phyloP scores from a whole-genome alignment of 306 rosid species.

The Parietaria judaica region DNA sequence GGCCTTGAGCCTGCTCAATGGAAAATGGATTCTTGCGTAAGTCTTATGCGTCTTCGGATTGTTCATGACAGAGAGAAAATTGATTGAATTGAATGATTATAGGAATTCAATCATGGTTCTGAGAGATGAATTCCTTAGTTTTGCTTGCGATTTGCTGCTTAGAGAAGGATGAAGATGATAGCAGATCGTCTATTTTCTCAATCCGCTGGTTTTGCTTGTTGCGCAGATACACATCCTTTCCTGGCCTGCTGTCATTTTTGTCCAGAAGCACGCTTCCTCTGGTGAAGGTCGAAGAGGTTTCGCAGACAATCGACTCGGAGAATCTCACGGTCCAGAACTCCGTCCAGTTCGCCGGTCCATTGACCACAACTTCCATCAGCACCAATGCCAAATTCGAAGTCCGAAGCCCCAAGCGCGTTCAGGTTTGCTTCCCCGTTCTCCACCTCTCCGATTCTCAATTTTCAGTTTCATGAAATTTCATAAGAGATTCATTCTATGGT shows the following conservation, averaged over 20 bases:
- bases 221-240: constrained; percentile 68
- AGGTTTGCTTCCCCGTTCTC: constrained; percentile 31
- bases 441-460: no score
- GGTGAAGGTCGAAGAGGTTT: constrained; percentile 79
- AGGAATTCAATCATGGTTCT: no score
- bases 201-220: constrained; percentile 6
- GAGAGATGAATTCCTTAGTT: not conserved
- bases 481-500: no score
- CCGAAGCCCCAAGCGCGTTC: constrained; percentile 82
- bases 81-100: no score
- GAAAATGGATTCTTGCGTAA: constrained; percentile 94
- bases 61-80: no score
- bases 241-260: constrained; percentile 72
- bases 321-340: constrained; percentile 68
- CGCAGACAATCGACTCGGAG: constrained; percentile 72
- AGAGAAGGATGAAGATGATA: not conserved
- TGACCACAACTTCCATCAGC: constrained; percentile 71
- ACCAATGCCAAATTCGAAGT: constrained; percentile 79
- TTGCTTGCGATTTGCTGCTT: not conserved
- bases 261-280: constrained; percentile 57
- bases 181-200: no score
- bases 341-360: constrained; percentile 69
- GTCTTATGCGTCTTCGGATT: not conserved
- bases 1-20: constrained; percentile 72
- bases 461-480: no score